Evolutionary conservation across 2,329 filamentous ascomycete genomes (phyloP), one percentile per base, ranked within the genome.

Genomic region (Paecilomyces dactylethromorphus): DNA sequence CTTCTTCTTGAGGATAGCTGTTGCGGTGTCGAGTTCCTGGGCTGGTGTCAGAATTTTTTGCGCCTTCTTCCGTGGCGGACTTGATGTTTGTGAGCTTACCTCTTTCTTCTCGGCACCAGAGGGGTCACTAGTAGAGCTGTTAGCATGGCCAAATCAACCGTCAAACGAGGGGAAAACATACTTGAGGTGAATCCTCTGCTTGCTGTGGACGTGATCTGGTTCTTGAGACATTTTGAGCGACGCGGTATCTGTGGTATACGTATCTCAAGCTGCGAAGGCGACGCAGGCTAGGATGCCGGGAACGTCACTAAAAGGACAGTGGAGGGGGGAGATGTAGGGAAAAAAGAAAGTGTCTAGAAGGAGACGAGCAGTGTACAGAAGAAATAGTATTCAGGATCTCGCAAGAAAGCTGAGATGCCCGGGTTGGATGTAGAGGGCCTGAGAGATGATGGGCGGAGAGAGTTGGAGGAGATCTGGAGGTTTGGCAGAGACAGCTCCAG

Each of bases 1-100:
- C 89, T 99, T 99, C 86, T 97, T 97, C 84, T 97, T 97, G 72
- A 99, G 86, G 70, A 99, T 99, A 67, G 94, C 94, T 53, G 94
- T 99, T 56, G 94, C 87, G 63, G 88, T 91, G 74, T 96, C 94
- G 76, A 97, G 90, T 70, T 91, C 87, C 87, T 95, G 71, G 60
- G 59, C 52, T 35, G 4, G 39, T 60, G 72, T 81, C 67, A 76
- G 53, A 22, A 73, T 29, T 68, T 66, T 66, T 68, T 50, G 59
- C 55, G 60, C 57, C n/a, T n/a, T n/a, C n/a, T 65, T 66, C 39
- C 63, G 64, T 62, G 66, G 63, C 62, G 64, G 65, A 68, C 65
- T 69, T 65, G 61, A 58, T 56, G 58, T 58, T 55, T 39, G 55
- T 57, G 60, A 65, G 78, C 85, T 74, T 83, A 95, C 91, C 66